Base-by-base conservation (phyloP, 2,329 filamentous ascomycete species). In the Pseudonectria foliicola region DNA sequence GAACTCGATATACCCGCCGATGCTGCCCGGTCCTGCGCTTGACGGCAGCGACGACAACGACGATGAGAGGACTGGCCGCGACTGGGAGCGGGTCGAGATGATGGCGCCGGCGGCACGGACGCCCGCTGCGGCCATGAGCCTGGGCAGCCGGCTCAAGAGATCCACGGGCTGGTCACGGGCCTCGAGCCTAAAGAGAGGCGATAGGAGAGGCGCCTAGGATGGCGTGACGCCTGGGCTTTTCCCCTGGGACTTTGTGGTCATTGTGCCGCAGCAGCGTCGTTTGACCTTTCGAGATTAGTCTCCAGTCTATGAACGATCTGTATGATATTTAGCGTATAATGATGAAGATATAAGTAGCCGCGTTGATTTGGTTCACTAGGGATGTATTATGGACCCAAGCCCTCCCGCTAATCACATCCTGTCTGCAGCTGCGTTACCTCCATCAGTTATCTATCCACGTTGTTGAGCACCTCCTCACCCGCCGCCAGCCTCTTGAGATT, bases 111-210 rank as follows among this genome's bases (percentile, higher is more conserved):
- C 53, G 32, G 33, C 53, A 32, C 37, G 52, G 26, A 35, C 18
- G 18, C 18, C 18, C 18, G 18, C 18, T 8, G 8, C 8, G 5
- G 45, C 36, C 34, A 50, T 32, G 42, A 41, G n/a, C 38, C 51
- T 54, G 53, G 8, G 50, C 57, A 13, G 68, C 71, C 8, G 71
- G 46, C 50, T 76, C 14, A 69, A 65, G 49, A 71, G 65, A 43
- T 66, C 66, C 16, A 64, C 68, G 1, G 66, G 64, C 7, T 69
- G 67, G 63, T 67, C 66, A 10, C 61, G 68, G 32, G 59, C 63
- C 14, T 60, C 66, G 13, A 65, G 62, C 39, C 29, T 66, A 35
- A 59, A 60, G 35, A 60, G 56, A 38, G 59, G 25, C 16, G 52
- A 50, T 16, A 46, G 52, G 28, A 52, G 45, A 34, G 40, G 40